phyloP scores from a whole-genome alignment of 192 early-diverging fungal genomes.

The Linnemannia hyalina region DNA sequence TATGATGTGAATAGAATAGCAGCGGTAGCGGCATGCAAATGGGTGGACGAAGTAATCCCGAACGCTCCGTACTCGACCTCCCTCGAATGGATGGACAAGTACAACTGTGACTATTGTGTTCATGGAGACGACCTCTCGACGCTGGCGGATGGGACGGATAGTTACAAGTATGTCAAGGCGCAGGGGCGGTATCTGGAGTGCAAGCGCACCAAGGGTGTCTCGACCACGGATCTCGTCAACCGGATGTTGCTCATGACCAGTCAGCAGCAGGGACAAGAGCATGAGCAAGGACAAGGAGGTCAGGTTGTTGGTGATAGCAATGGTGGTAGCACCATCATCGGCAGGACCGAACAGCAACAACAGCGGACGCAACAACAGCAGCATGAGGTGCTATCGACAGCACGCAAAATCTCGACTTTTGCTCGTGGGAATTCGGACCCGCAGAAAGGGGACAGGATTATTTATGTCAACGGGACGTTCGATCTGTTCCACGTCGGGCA shows the following conservation, averaged over 20 bases:
- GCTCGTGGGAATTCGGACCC: constrained; percentile 78
- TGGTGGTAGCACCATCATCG: constrained; percentile 39
- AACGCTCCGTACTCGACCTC: constrained; percentile 92
- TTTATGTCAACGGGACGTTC: constrained; percentile 95
- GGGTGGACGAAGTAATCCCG: constrained; percentile 88
- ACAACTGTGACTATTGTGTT: constrained; percentile 93
- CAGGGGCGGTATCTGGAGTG: constrained; percentile 90
- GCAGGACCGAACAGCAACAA: constrained; percentile 64
- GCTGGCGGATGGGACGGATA: constrained; percentile 91
- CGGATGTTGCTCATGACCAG: constrained; percentile 91
- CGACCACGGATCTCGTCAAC: constrained; percentile 95
- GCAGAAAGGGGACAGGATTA: constrained; percentile 74
- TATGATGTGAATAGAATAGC: constrained; percentile 68
- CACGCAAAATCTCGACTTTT: constrained; percentile 84
- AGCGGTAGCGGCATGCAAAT: constrained; percentile 91
- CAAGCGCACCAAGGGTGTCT: constrained; percentile 92
- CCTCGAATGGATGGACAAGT: constrained; percentile 83
- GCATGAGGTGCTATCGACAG: constrained; percentile 86
- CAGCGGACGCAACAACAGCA: constrained; percentile 64
- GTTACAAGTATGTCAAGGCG: constrained; percentile 91
- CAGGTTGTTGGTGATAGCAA: background rate
- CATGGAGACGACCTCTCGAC: constrained; percentile 97
- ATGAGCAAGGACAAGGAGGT: constrained; percentile 15
- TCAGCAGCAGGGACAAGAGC: constrained; percentile 78
- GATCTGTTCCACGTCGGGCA: constrained; percentile 94